phyloP scores from a whole-genome alignment of 768 basidiomycete species.

The Podaxis pistillaris region DNA sequence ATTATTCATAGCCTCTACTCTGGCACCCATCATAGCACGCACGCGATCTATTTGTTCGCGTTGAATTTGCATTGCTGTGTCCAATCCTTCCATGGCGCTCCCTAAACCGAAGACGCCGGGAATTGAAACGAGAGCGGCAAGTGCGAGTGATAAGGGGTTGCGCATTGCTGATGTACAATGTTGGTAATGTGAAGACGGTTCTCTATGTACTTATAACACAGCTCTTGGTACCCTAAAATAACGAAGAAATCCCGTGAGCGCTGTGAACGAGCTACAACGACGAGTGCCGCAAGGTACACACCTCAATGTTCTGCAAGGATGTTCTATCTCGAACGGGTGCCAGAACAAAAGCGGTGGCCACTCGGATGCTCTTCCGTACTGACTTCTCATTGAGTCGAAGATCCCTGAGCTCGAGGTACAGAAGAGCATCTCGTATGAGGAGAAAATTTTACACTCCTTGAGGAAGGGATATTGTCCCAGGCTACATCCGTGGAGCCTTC shows the following conservation, averaged over 20 bases:
- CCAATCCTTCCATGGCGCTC: conserved; percentile 36
- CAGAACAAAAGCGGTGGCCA: conserved; percentile 1
- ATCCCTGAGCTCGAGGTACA: background rate
- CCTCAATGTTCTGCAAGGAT: background rate
- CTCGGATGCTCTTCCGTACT: conserved; percentile 1
- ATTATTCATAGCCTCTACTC: background rate
- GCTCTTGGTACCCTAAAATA: background rate
- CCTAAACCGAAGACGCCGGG: conserved; percentile 21
- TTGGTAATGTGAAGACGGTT: background rate
- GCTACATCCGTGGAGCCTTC: conserved; percentile 4
- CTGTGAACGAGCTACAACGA: background rate
- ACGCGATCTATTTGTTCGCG: conserved; percentile 42
- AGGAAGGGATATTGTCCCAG: background rate
- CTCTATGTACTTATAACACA: conserved; percentile 5
- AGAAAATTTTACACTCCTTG: background rate
- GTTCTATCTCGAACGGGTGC: background rate
- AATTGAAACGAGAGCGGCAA: conserved; percentile 19
- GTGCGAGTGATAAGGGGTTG: conserved; percentile 16
- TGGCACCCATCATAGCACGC: conserved; percentile 35
- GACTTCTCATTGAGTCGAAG: background rate
- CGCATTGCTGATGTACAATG: conserved; percentile 18
- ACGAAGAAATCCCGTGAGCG: background rate
- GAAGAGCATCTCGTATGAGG: background rate
- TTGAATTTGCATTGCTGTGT: conserved; percentile 44
- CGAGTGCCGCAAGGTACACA: background rate